Conservation (phyloP, 495 filamentous ascomycete genomes). For the Apiosordaria backusii region DNA sequence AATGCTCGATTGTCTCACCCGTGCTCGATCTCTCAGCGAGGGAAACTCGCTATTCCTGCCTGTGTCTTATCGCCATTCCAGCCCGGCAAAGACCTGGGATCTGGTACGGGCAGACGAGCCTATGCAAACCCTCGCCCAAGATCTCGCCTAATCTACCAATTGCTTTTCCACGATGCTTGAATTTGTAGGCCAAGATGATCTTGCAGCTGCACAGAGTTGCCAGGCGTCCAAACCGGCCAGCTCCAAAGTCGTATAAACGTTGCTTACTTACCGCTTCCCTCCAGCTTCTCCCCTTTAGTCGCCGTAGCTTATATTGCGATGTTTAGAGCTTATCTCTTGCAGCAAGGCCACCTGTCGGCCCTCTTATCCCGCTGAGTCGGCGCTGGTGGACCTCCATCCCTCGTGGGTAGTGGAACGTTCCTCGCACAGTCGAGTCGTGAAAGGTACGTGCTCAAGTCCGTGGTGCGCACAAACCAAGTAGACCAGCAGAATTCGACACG, state of each 20-base stretch:
- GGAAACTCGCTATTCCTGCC: slow-evolving; percentile 9
- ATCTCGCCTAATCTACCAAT: slow-evolving; percentile 21
- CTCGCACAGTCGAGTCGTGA: slow-evolving; percentile 3
- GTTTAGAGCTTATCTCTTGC: slow-evolving; percentile 4
- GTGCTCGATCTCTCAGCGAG: background rate
- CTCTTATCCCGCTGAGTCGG: slow-evolving; percentile 8
- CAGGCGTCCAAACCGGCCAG: too few relatives aligned
- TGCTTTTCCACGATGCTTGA: slow-evolving; percentile 10
- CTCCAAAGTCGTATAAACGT: background rate
- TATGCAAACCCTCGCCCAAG: too few relatives aligned
- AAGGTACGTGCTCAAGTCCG: too few relatives aligned
- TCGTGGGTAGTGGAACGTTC: background rate
- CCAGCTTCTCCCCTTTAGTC: slow-evolving; percentile 8
- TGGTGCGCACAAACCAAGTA: too few relatives aligned
- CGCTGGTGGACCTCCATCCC: background rate
- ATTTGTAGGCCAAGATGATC: background rate
- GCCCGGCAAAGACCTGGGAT: background rate
- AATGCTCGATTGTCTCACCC: background rate
- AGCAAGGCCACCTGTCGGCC: background rate
- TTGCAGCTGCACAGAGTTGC: background rate
- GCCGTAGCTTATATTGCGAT: background rate
- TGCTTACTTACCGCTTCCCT: slow-evolving; percentile 8
- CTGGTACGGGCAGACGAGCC: slow-evolving; percentile 1
- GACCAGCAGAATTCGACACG: too few relatives aligned
- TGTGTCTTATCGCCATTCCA: slow-evolving; percentile 12